Evolutionary conservation across 176 grass and related monocot genomes (phyloP), one percentile per base, ranked within the genome.

Genomic region (Alloteropsis semialata): DNA sequence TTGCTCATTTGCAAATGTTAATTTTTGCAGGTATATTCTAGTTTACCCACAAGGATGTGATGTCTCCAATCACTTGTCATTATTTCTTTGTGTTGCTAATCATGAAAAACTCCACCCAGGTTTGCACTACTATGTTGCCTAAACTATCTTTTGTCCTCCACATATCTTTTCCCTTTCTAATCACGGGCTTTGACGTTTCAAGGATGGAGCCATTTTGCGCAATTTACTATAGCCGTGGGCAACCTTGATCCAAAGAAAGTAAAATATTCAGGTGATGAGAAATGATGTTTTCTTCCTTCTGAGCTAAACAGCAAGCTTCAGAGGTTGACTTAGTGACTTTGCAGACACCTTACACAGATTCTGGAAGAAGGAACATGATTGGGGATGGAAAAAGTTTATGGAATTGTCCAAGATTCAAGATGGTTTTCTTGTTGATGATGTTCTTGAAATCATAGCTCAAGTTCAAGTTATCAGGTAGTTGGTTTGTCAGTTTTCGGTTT

Each of bases 371-470:
- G 96, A 96, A 57, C 93, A 99, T 93, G 96, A 99, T 86, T 98
- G 96, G 96, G 96, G 96, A 41, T 98, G 96, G 96, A 98, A 95
- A 78, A 98, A 98, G 53, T 98, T 99, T 78, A 99, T 99, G 96
- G 96, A 99, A 67, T 80, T 99, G 63, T 96, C 96, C 73, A 99
- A 99, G 74, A 80, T 99, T 28, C 77, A 96, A 71, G 93, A 99
- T 89, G 96, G 91, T 55, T 99, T 99, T 85, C 84, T 99, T 87
- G 91, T 90, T 74, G 85, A 91, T 33, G 93, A 99, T 79, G 91
- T 84, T 61, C 89, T 93, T 69, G 83, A 93, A 86, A 95, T 95
- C 72, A 99, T 91, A 81, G 96, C 96, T 75, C 92, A 99, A 93
- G 96, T 99, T 84, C 96, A 99, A 90, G 91, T 99, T 77, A 96